phyloP scores from a whole-genome alignment of 805 yeast genomes.

The Saccharomycopsis babjevae region DNA sequence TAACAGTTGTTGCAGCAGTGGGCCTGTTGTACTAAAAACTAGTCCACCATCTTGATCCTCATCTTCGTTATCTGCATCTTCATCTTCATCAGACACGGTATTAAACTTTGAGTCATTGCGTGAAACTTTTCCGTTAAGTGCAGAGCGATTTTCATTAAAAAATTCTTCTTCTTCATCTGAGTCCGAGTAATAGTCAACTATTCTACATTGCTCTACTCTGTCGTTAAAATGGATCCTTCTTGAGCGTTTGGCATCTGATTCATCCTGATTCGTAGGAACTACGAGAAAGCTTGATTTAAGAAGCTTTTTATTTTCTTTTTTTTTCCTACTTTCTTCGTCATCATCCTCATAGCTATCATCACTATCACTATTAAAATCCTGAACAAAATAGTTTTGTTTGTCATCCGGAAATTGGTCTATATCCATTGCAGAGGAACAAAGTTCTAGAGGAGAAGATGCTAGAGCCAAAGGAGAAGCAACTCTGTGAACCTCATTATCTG shows the following conservation, averaged over 20 bases:
- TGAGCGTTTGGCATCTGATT: constrained; percentile 17
- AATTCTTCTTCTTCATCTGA: constrained; percentile 23
- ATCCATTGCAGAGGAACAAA: background rate
- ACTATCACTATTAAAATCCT: background rate
- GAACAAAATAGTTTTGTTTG: background rate
- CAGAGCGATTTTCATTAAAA: constrained; percentile 27
- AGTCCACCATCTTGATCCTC: constrained; percentile 54
- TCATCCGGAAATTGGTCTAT: background rate
- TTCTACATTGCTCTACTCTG: constrained; percentile 89
- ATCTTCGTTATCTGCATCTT: constrained; percentile 19
- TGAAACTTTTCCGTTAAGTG: constrained; percentile 4
- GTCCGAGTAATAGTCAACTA: constrained; percentile 38
- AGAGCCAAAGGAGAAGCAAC: background rate
- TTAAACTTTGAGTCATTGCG: constrained; percentile 26
- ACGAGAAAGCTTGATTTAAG: constrained; percentile 16
- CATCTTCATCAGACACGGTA: constrained; percentile 9
- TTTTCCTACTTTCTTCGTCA: background rate
- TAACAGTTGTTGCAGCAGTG: background rate
- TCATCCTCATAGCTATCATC: background rate
- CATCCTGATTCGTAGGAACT: constrained; percentile 5
- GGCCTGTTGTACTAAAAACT: constrained; percentile 29
- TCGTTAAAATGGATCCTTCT: constrained; percentile 90
- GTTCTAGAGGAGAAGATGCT: background rate
- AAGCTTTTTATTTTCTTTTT: background rate
- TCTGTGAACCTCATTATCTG: background rate